Evolutionary conservation across 768 basidiomycete genomes (phyloP), one percentile per base, ranked within the genome.

Genomic region (Mycena indigotica): DNA sequence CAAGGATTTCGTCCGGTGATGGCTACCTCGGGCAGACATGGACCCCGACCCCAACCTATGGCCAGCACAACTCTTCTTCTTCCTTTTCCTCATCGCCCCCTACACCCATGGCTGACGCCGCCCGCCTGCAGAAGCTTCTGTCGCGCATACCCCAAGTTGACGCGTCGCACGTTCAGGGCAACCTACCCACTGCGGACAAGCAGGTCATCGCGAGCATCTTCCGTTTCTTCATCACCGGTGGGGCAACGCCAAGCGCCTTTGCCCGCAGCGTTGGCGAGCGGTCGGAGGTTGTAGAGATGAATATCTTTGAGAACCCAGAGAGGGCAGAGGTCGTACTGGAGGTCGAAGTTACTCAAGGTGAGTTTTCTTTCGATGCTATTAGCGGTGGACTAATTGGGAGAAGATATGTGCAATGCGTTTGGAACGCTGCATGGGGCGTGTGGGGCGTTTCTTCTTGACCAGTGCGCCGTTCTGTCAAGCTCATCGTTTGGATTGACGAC

Each of bases 371-470:
- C 35, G 10, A n/a, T 10, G 35, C 35, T 38, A 10, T 38, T 10
- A 10, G 35, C 10, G 35, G 35, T 10, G n/a, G n/a, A 38, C 10
- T 10, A 38, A n/a, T 38, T n/a, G 35, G 35, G 10, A 10, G n/a
- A 25, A 60, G 59, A 60, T 44, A 60, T 60, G 59, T 60, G 59
- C 45, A 60, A 60, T 48, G 41, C 50, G 10, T 60, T 40, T 28
- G 54, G 49, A 5, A 60, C 59, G 4, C 38, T 60, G 3, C 59
- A 60, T 19, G 59, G 59, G 3, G 59, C 53, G 5, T 60, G 59
- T 23, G 59, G 54, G 3, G 46, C 56, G 17, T 60, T 56, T 28
- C 55, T 60, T 26, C 48, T 60, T 13, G 59, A 60, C 26, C 59
- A 60, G 59, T 56, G 35, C 35, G 35, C 35, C 35, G 35, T 10